Evolutionary conservation across 345 rosid genomes (phyloP).

Genomic region (Anastatica hierochuntica): DNA sequence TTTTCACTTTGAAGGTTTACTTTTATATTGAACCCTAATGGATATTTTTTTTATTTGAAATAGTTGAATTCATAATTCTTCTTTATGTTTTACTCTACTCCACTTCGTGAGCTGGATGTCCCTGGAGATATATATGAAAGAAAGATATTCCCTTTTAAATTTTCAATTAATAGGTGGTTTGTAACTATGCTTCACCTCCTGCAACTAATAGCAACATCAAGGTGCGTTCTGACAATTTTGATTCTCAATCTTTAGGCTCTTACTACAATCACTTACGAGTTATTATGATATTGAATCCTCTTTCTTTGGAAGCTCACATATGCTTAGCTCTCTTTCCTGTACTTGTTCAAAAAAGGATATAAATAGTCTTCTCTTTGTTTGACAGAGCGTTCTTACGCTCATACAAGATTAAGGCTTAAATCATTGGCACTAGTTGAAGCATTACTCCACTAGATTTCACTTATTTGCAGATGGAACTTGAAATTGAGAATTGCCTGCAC

Average conservation of each 20-base stretch:
- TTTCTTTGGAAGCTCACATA: too few relatives aligned
- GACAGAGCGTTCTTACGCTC: too few relatives aligned
- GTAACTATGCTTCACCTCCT: conserved; percentile 63
- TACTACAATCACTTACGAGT: too few relatives aligned
- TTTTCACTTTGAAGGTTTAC: too few relatives aligned
- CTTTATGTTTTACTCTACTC: conserved; percentile 3
- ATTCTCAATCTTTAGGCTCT: neutral
- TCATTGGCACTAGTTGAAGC: too few relatives aligned
- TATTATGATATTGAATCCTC: too few relatives aligned
- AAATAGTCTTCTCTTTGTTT: neutral
- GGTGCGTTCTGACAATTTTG: conserved; percentile 35
- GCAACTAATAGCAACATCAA: conserved; percentile 85
- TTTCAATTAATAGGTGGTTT: conserved; percentile 95
- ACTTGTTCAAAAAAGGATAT: too few relatives aligned
- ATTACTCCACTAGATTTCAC: too few relatives aligned
- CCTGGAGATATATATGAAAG: conserved; percentile 91
- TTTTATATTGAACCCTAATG: too few relatives aligned
- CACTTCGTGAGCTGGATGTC: conserved; percentile 93
- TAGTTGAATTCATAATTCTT: too few relatives aligned
- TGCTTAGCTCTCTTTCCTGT: too few relatives aligned
- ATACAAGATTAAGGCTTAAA: neutral
- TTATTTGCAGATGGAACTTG: conserved; percentile 92
- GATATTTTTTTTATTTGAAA: too few relatives aligned
- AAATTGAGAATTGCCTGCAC: conserved; percentile 95
- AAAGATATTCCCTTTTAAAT: conserved; percentile 84